Base-by-base conservation (phyloP, 2,329 filamentous ascomycete genomes). In the Xylaria sp. region DNA sequence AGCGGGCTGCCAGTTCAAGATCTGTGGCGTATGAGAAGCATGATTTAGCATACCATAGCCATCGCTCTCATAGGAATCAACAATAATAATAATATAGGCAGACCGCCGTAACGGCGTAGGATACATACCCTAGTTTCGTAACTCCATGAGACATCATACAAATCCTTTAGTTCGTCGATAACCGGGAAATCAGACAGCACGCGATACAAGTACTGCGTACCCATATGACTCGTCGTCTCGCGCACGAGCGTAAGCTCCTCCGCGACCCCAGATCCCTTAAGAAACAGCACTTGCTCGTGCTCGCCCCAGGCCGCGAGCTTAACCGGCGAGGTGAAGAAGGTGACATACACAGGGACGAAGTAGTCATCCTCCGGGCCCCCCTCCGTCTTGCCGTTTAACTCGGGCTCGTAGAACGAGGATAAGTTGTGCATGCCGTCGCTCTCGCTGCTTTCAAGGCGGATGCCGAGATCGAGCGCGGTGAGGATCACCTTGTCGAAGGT, bases 401-500 rank as follows among this genome's bases (percentile, higher is more conserved):
- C 34, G 32, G 32, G 8, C 32, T 56, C 34, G 10, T 39, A 12
- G 10, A 44, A 44, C 55, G 55, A 25, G 15, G 54, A 39, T 2
- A 56, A 34, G 5, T 56, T 56, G 15, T 23, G 18, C 32, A 23
- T 20, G 32, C 32, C n/a, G 32, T n/a, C n/a, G n/a, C n/a, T 20
- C 3, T 62, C 46, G n/a, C 32, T 51, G 48, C 20, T 39, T 41
- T 25, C 32, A 3, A 52, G 32, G 10, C 15, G 32, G 12, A 62
- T 62, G 3, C 23, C 10, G 5, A 39, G 20, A 48, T 62, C 46
- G 12, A 37, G 3, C 1, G 59, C 46, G n/a, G 46, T 32, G 15
- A 62, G 18, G 34, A 62, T 52, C n/a, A 62, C 48, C 46, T 52
- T 62, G 46, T 62, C 59, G 48, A 62, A 62, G n/a, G n/a, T 23